Base-by-base conservation (phyloP, 305 asterid species). In the Fraxinus dipetala region DNA sequence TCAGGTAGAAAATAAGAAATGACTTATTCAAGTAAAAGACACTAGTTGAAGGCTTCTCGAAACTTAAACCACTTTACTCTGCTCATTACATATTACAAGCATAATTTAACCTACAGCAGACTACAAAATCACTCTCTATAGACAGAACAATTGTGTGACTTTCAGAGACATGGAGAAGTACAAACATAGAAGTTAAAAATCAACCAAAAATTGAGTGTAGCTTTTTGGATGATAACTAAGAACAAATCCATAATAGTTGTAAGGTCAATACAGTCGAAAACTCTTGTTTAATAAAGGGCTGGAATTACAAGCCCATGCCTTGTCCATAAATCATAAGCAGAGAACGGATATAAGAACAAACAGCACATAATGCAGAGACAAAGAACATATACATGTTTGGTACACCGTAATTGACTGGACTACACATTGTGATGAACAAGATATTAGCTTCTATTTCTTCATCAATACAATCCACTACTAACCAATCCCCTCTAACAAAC, bases 221-320 rank as follows among this genome's bases (percentile, higher is more conserved):
- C 10, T 63, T 63, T 24, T 63, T 20, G 14, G 14, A 7, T 22
- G 7, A 20, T 24, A 63, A 22, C 72, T 9, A 63, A 63, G 16
- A 63, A 63, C 30, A 81, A 81, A 74, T 43, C 76, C 69, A 67
- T 34, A 54, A 9, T 6, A 51, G 79, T 16, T 34, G 75, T 51
- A 77, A 69, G 38, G 78, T 38, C 43, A 51, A 32, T 9, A 45
- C 24, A 70, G 24, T 14, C 18, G 31, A 35, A 56, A 72, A 40
- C 16, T n/a, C 40, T 24, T 26, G 32, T 4, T 5, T 22, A 16
- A n/a, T 18, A 26, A 45, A 70, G 31, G 30, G 38, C 0, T 13
- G 38, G 11, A 32, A 72, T 69, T 0, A 75, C 16, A 75, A 75
- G 31, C 54, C 74, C 75, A 14, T 13, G 54, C 67, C 30, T 35